phyloP scores from a whole-genome alignment of 2,329 filamentous ascomycete genomes.

The Colletotrichum siamense region DNA sequence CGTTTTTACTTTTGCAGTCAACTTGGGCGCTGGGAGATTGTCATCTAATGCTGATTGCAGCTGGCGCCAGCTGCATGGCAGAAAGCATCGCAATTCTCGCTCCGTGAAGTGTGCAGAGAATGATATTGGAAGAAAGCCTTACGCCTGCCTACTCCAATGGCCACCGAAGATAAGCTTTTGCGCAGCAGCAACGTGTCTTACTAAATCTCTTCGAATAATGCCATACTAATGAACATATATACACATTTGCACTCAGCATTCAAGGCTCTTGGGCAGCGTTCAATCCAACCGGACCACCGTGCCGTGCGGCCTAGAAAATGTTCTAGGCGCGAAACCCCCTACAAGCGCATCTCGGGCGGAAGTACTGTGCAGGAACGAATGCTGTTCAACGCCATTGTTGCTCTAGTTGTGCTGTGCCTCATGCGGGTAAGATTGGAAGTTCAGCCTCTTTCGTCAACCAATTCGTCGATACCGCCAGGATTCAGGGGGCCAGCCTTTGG shows the following conservation, averaged over 20 bases:
- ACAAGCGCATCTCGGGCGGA: background rate
- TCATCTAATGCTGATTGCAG: background rate
- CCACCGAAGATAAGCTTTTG: background rate
- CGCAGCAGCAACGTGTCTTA: background rate
- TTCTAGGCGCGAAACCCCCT: background rate
- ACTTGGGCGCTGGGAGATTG: no score
- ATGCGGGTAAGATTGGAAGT: background rate
- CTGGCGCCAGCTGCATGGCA: background rate
- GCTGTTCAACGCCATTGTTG: background rate
- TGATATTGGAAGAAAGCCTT: background rate
- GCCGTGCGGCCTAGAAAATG: background rate
- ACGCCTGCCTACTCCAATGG: background rate
- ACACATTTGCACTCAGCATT: background rate
- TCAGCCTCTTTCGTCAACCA: background rate
- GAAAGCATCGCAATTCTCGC: no score
- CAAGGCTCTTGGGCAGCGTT: background rate
- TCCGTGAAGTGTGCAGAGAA: no score
- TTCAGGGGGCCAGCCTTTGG: background rate
- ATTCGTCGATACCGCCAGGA: background rate
- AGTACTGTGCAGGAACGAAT: background rate
- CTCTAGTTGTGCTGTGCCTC: background rate
- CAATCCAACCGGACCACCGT: background rate
- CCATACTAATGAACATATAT: rapidly evolving
- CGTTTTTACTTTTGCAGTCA: background rate
- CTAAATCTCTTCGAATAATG: background rate